phyloP scores from a whole-genome alignment of 495 filamentous ascomycete genomes.

The Aspergillus cavernicola region DNA sequence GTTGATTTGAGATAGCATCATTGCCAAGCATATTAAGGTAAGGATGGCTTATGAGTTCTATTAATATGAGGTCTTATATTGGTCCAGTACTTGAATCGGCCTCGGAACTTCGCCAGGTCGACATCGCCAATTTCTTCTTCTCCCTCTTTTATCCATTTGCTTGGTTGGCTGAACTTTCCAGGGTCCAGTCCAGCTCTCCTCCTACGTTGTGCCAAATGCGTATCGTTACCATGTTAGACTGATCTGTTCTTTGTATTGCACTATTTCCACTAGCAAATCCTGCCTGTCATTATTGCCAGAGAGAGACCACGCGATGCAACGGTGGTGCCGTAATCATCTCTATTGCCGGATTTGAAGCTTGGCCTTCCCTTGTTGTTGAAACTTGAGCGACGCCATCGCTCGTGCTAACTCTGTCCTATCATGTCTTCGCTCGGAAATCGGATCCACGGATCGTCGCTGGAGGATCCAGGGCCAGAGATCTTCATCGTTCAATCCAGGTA shows the following conservation, averaged over 20 bases:
- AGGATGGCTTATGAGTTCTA: not conserved
- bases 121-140: too few species aligned
- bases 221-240: slow-evolving; percentile 13
- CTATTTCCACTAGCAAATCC: slow-evolving; percentile 16
- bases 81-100: too few species aligned
- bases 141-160: too few species aligned
- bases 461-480: not conserved
- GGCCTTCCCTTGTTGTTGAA: not conserved
- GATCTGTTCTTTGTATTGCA: not conserved
- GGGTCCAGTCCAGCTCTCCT: slow-evolving; percentile 1
- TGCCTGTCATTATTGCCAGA: not conserved
- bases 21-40: too few species aligned
- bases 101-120: too few species aligned
- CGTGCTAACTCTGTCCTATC: slow-evolving; percentile 3
- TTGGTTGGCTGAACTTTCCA: too few species aligned
- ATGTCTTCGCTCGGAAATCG: slow-evolving; percentile 1
- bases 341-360: not conserved
- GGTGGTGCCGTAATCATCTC: not conserved
- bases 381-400: too few species aligned
- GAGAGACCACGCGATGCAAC: slow-evolving; percentile 9
- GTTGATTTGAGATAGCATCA: too few species aligned
- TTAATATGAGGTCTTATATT: slow-evolving; percentile 1
- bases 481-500: not conserved
- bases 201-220: slow-evolving; percentile 14
- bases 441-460: slow-evolving; percentile 18